Evolutionary conservation across 257 asterid genomes (phyloP), one percentile per base, ranked within the genome.

Genomic region (Ilex asprella): DNA sequence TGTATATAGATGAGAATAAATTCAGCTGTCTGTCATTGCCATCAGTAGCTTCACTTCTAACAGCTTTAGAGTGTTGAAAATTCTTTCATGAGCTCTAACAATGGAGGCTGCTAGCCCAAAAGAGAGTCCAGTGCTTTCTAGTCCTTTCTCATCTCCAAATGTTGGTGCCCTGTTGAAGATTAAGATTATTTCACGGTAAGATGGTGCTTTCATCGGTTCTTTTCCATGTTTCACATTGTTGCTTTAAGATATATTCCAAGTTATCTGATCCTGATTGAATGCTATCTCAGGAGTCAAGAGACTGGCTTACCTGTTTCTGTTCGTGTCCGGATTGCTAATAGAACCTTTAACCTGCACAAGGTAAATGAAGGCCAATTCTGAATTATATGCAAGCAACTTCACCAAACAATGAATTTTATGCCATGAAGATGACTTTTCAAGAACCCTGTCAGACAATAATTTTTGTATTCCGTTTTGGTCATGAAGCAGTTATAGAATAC

Each of bases 101-200:
- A 80, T 72, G 72, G 75, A 60, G 52, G 41, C 56, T 59, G 55
- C 67, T 10, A 66, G 73, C 55, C 76, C 72, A 54, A 70, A 66
- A 53, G 66, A 58, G 58, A 32, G 53, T 66, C 61, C 81, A 12
- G 60, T 70, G 29, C 73, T 69, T 59, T 81, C 81, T 7, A 84
- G 86, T 66, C 84, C 84, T 58, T 77, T 72, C 59, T 73, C 80
- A 43, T 82, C 94, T 63, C 87, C 95, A 31, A 84, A 82, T 54
- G 82, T 86, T 31, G 67, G 79, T 44, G 92, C 89, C 64, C 65
- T 86, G 27, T 86, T 84, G 56, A 76, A 86, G 62, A 86, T 86
- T 92, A 86, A 82, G 83, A 76, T 81, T 63, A 76, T 84, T 65
- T 78, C 95, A 59, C 78, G 95, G 95, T 86, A 75, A 31, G 67